Evolutionary conservation across 495 filamentous ascomycete species (phyloP), one percentile per base, ranked within the genome.

Genomic region (Bathelium albidoporum): DNA sequence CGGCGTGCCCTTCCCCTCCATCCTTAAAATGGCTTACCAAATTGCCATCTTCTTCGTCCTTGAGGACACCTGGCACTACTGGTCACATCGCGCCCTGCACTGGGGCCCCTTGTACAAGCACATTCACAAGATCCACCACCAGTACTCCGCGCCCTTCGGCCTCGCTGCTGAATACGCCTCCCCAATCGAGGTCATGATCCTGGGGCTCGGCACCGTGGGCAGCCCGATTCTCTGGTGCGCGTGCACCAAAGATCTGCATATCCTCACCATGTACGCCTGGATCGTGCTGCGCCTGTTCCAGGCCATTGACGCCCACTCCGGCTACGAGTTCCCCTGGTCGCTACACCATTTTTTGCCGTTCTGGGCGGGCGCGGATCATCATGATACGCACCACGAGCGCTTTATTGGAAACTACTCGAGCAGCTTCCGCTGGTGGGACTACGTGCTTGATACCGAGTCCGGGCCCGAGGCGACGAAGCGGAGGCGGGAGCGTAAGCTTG

Each of bases 391-490:
- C 76, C 94, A 98, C 76, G 94, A 98, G 80, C 85, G 87, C 65
- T 98, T 98, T 80, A 89, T 97, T 69, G 94, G 94, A 61, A 98
- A 98, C 79, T 98, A 96, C 74, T 81, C 93, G 28, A 96, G 91
- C 73, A 95, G 90, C 79, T 98, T 98, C 84, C 84, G 95, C 71
- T 98, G 95, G 95, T 97, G 95, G 94, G 94, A 98, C 76, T 94
- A 88, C 73, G 66, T 88, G 65, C 82, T 97, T 62, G 91, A 97
- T 75, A 98, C 94, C 59, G 92, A 98, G 79, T 89, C 90, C 66
- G 89, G 88, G 41, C 86, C 89, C 3, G 94, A 94, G 73, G 89
- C 94, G 10, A 80, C 87, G 52, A 91, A 91, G 83, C 83, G 81
- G 67, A 85, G 93, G 71, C 83, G 91, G 43, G 91, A 95, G 76